Conservation (phyloP, 352 stramenopile genomes). For the Globisporangium yorkense region DNA sequence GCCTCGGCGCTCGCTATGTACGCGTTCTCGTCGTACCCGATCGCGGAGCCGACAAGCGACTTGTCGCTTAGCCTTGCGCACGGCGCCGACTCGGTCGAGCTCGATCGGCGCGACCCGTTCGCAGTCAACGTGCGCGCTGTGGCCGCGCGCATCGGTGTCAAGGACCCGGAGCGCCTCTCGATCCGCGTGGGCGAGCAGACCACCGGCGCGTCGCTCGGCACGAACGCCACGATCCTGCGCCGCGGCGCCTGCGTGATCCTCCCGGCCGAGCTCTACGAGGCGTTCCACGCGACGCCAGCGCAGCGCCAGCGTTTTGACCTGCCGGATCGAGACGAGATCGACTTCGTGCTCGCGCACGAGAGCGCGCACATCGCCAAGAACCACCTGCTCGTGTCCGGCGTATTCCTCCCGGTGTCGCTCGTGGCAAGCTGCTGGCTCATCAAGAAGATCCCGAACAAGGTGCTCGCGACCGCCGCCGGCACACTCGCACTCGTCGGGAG, state of each 20-base stretch:
- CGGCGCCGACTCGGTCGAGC: constrained; percentile 41
- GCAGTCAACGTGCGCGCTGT: constrained; percentile 58
- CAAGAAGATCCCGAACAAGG: constrained; percentile 67
- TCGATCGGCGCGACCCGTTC: constrained; percentile 56
- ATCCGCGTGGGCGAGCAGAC: constrained; percentile 63
- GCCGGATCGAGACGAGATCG: constrained; percentile 63
- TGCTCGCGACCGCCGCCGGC: constrained; percentile 45
- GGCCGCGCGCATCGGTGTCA: constrained; percentile 54
- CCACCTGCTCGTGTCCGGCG: constrained; percentile 58
- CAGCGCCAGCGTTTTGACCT: constrained; percentile 46
- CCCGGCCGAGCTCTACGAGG: constrained; percentile 79
- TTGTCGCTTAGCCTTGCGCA: constrained; percentile 57
- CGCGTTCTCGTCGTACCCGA: constrained; percentile 44
- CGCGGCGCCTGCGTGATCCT: constrained; percentile 64
- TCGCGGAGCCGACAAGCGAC: constrained; percentile 55
- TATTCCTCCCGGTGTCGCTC: constrained; percentile 57
- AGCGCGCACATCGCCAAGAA: constrained; percentile 80
- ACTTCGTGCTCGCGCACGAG: constrained; percentile 82
- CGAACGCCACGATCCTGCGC: constrained; percentile 49
- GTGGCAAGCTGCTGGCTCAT: constrained; percentile 44
- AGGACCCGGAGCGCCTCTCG: constrained; percentile 54
- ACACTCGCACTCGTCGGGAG: constrained; percentile 34
- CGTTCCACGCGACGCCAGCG: constrained; percentile 52
- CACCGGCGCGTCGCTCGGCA: constrained; percentile 50
- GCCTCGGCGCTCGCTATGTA: constrained; percentile 31